Conservation (phyloP, 805 yeast species). For the Lachancea sp. region DNA sequence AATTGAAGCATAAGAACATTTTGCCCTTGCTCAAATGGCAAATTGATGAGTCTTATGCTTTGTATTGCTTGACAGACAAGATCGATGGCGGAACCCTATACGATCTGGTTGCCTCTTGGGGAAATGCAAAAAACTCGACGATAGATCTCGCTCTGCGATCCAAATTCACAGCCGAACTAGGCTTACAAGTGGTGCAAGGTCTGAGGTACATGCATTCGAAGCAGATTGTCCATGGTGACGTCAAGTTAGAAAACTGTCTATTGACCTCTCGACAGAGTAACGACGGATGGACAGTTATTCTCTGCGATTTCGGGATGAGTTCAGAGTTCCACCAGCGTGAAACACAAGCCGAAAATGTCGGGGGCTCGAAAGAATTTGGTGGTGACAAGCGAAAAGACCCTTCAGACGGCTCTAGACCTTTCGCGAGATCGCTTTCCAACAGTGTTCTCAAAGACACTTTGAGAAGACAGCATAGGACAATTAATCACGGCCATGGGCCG, state of each 20-base stretch:
- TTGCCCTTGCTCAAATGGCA: slow-evolving; percentile 55
- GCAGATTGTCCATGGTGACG: slow-evolving; percentile 67
- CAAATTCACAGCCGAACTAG: slow-evolving; percentile 32
- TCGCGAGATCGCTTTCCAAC: slow-evolving; percentile 32
- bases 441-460: slow-evolving; percentile 2
- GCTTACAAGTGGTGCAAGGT: slow-evolving; percentile 52
- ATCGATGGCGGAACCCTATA: slow-evolving; percentile 75
- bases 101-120: slow-evolving; percentile 69
- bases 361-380: slow-evolving; percentile 5
- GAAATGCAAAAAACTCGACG: slow-evolving; percentile 34
- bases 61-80: slow-evolving; percentile 66
- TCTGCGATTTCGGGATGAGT: slow-evolving; percentile 91
- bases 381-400: no score
- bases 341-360: no score
- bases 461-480: slow-evolving; percentile 13
- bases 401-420: slow-evolving; percentile 24
- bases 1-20: slow-evolving; percentile 56
- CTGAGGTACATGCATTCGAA: slow-evolving; percentile 57
- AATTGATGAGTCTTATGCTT: slow-evolving; percentile 50
- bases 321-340: slow-evolving; percentile 17
- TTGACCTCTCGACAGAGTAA: slow-evolving; percentile 37
- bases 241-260: slow-evolving; percentile 75
- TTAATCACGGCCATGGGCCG: slow-evolving; percentile 32
- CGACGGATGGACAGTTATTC: slow-evolving; percentile 35
- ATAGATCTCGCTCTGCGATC: slow-evolving; percentile 34